Base-by-base conservation (phyloP, 768 basidiomycete genomes). In the Aureoboletus auriporus region DNA sequence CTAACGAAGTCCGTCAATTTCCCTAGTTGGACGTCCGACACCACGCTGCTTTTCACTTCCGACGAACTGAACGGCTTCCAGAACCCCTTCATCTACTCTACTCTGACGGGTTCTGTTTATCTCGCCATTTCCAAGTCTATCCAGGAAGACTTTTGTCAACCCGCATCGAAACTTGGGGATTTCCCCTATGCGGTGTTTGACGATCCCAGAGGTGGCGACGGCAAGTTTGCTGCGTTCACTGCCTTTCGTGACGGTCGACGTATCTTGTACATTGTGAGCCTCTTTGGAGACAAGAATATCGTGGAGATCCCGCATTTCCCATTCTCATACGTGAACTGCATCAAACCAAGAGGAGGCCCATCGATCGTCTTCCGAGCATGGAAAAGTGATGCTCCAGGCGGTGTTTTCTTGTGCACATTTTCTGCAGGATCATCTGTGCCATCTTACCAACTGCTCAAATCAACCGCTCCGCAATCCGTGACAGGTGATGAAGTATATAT, bases 51-150 rank as follows among this genome's bases (percentile, higher is more conserved):
- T 20, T 87, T 82, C 62, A 77, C 75, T 9, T 72, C 70, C 33
- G 88, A 89, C 48, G 65, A 67, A 37, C 74, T 73, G 5, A 77
- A 77, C 23, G 79, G 79, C 0, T 89, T 73, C 60, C 71, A 76
- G 49, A 86, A 89, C 55, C 83, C 63, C 0, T 54, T 46, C 42
- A 43, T 53, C 26, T 53, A 39, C 40, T 56, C 69, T 33, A 45
- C 72, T 16, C 43, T 58, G 0, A 54, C 62, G 9, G 54, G 70
- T 5, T 41, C 62, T 0, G 61, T 79, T 0, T 46, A 39, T 2
- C 28, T 43, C 5, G 44, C 53, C 7, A 64, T 69, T 5, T 59
- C 64, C 13, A 29, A 28, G 4, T 47, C 49, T 6, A 35, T 63
- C n/a, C 13, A 9, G 5, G 50, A 60, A 39, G 68, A 69, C 13